Base-by-base conservation (phyloP, 768 basidiomycete species). In the Calocybe indica region DNA sequence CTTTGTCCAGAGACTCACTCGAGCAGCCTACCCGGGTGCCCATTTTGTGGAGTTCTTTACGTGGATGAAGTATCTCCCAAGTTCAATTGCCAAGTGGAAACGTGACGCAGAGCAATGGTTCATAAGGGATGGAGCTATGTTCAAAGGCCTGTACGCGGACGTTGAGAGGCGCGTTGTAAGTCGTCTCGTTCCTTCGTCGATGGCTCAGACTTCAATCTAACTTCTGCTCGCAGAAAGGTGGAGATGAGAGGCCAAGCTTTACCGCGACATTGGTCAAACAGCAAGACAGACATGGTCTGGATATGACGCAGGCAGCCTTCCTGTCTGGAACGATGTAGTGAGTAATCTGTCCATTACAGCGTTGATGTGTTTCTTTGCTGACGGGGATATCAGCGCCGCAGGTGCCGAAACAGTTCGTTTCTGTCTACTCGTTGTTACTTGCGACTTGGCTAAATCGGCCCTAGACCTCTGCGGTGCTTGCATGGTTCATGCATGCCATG, bases 31-130 rank as follows among this genome's bases (percentile, higher is more conserved):
- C 38, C 69, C 68, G 13, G 70, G 68, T 8, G 56, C 58, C 9
- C 58, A 63, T 49, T 31, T 63, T 15, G 67, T 67, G 12, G 68
- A 70, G 44, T 58, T 61, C 37, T 67, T 69, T 40, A 53, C 65
- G 2, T 65, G 60, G 58, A 57, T 70, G 60, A 51, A 53, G 43
- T 53, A 64, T 44, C 29, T 68, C 7, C 68, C 68, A 3, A 22
- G 46, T 6, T 54, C 45, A 47, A 44, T 67, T 45, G 58, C 60
- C 13, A 52, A 51, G 15, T 65, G 48, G 55, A 58, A 54, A 29
- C 46, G 41, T 8, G 40, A 50, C 4, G 57, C 55, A 14, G 35
- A 49, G 15, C 40, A 49, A 3, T 51, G 52, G 52, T 50, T 44
- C 42, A 31, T 22, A 6, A 49, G 51, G n/a, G 47, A 54, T 36